A percentile compares a stretch with the other conserved stretches of the same genome.
phyloP scores from a whole-genome alignment of 1,284 basidiomycete species.

The Tilletiaria anomala region DNA sequence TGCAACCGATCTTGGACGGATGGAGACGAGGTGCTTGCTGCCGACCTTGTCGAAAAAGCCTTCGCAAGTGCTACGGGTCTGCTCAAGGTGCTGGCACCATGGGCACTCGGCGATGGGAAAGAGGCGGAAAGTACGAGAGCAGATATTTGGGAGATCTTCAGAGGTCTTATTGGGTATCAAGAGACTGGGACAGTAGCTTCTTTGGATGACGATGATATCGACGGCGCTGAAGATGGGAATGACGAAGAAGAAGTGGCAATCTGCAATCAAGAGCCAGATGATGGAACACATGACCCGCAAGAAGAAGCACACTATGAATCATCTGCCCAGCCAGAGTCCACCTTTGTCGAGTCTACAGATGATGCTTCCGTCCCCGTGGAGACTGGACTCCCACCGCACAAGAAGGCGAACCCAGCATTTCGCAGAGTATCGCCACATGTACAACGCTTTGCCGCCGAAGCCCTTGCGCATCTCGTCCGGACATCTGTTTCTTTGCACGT shows the following conservation, averaged over 20 bases:
- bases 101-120: conserved; percentile 12
- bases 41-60: conserved; percentile 30
- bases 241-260: conserved; percentile 6
- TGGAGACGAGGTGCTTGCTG: conserved; percentile 30
- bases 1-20: conserved; percentile 16
- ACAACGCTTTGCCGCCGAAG: conserved; percentile 33
- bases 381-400: conserved; percentile 1
- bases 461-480: conserved; percentile 33
- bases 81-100: conserved; percentile 23
- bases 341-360: too few species aligned
- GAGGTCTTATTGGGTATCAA: too few species aligned
- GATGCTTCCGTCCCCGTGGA: background rate
- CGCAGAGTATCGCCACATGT: too few species aligned
- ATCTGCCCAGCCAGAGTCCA: too few species aligned
- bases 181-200: too few species aligned
- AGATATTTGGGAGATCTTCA: conserved; percentile 6
- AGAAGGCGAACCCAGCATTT: background rate
- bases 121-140: too few species aligned
- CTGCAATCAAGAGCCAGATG: background rate
- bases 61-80: conserved; percentile 33
- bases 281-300: background rate
- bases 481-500: too few species aligned
- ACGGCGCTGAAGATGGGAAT: background rate
- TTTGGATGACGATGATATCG: conserved; percentile 6
- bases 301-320: background rate